These are phyloP conservation scores for Fusarium bulbicola DNA, from an alignment of 2,329 filamentous ascomycete genomes.

Conservation along the genomic window DNA sequence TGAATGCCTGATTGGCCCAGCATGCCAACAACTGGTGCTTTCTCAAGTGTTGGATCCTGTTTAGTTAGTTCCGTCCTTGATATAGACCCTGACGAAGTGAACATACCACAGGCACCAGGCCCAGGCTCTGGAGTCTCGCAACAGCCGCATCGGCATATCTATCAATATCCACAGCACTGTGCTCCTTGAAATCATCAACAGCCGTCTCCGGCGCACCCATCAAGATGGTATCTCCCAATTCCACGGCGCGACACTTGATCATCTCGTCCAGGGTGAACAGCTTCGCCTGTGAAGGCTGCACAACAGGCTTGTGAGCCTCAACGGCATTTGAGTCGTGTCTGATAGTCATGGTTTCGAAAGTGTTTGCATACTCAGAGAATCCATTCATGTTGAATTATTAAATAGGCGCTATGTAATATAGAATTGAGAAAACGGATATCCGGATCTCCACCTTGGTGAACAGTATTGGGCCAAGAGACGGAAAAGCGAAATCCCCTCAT, in stretches of 20 bases:
- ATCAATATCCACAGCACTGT: constrained; percentile 32
- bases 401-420: constrained; percentile 6
- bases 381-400: neutral
- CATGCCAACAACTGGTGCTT: constrained; percentile 35
- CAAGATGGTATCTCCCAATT: constrained; percentile 17
- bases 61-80: neutral
- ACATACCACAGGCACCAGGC: constrained; percentile 28
- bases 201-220: constrained; percentile 24
- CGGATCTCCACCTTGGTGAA: neutral
- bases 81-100: rapidly evolving
- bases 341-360: constrained; percentile 28
- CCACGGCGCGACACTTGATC: constrained; percentile 23
- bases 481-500: constrained; percentile 18
- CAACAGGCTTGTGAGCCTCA: constrained; percentile 8
- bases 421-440: constrained; percentile 5
- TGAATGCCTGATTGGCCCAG: constrained; percentile 33
- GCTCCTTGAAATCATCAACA: constrained; percentile 31
- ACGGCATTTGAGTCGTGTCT: constrained; percentile 28
- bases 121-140: constrained; percentile 14
- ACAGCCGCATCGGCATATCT: constrained; percentile 37
- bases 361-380: rapidly evolving
- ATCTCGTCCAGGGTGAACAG: constrained; percentile 35
- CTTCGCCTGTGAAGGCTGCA: constrained; percentile 19
- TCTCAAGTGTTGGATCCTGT: constrained; percentile 19
- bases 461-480: neutral